phyloP scores from a whole-genome alignment of 129 eudicot species.

The Flaveria robusta region DNA sequence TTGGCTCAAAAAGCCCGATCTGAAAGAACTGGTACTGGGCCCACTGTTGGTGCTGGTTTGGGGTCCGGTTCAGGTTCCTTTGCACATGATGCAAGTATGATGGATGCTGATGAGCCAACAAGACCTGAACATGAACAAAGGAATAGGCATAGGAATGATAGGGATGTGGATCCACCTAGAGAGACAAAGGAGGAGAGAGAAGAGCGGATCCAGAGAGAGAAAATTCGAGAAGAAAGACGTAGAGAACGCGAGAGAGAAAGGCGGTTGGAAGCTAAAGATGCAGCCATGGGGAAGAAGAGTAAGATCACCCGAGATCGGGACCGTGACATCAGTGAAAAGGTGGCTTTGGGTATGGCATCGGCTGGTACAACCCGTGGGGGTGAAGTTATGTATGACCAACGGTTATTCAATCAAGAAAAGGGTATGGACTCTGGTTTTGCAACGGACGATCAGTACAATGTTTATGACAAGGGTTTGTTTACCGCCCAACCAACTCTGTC shows the following conservation, averaged over 20 bases:
- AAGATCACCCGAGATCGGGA: slow-evolving; percentile 76
- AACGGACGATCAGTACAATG: slow-evolving; percentile 69
- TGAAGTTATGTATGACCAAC: slow-evolving; percentile 79
- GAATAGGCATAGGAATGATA: neutral
- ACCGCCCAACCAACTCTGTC: slow-evolving; percentile 66
- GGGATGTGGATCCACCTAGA: slow-evolving; percentile 26
- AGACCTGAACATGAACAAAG: slow-evolving; percentile 3
- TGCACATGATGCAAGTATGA: slow-evolving; percentile 39
- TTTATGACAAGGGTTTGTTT: slow-evolving; percentile 72
- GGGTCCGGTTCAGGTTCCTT: slow-evolving; percentile 13
- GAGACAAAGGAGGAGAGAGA: slow-evolving; percentile 72
- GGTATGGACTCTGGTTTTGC: slow-evolving; percentile 91
- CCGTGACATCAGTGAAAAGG: slow-evolving; percentile 88
- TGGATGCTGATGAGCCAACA: slow-evolving; percentile 44
- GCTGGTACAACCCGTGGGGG: slow-evolving; percentile 56
- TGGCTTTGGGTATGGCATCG: slow-evolving; percentile 85
- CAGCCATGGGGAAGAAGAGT: slow-evolving; percentile 84
- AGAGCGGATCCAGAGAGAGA: slow-evolving; percentile 60
- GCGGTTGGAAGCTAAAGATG: slow-evolving; percentile 79
- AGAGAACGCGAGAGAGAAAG: slow-evolving; percentile 82
- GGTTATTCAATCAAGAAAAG: slow-evolving; percentile 84
- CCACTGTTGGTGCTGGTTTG: slow-evolving; percentile 38
- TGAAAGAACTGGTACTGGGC: slow-evolving; percentile 61
- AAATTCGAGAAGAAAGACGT: slow-evolving; percentile 75
- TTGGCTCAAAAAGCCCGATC: slow-evolving; percentile 86